Evolutionary conservation across 768 basidiomycete species (phyloP).

Genomic region (Epithele typhae): DNA sequence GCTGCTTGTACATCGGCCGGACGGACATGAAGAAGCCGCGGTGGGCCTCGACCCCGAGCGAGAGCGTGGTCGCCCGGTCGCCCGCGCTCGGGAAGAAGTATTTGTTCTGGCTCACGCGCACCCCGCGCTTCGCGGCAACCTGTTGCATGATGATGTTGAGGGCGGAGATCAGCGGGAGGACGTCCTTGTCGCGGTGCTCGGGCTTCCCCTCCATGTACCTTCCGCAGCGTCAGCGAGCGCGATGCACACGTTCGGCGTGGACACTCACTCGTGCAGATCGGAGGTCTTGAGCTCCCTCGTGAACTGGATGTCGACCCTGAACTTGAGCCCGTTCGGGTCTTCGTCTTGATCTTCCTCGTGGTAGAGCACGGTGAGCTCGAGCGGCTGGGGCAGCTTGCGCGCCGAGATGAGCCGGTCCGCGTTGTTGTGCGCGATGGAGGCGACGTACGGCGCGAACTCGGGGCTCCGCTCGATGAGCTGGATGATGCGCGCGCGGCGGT

Average conservation of each 20-base stretch:
- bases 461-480: conserved; percentile 45
- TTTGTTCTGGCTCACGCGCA: conserved; percentile 62
- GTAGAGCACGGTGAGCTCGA: conserved; percentile 30
- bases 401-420: conserved; percentile 40
- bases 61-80: conserved; percentile 21
- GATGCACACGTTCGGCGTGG: no score
- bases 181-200: conserved; percentile 52
- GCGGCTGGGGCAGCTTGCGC: conserved; percentile 32
- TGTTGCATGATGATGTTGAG: conserved; percentile 62
- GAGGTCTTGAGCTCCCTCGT: conserved; percentile 26
- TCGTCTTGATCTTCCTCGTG: conserved; percentile 36
- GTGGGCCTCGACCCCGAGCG: conserved; percentile 38
- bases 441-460: conserved; percentile 30
- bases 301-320: conserved; percentile 34
- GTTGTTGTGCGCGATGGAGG: conserved; percentile 48
- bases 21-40: conserved; percentile 50
- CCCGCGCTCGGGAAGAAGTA: conserved; percentile 50
- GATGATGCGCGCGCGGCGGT: conserved; percentile 47
- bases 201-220: conserved; percentile 57
- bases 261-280: conserved; percentile 31
- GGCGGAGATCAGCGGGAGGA: conserved; percentile 55
- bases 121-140: conserved; percentile 48
- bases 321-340: conserved; percentile 35
- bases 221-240: background rate
- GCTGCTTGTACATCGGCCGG: conserved; percentile 41